Evolutionary conservation across 305 asterid species (phyloP), one percentile per base, ranked within the genome.

Genomic region (Coffea humblotiana): DNA sequence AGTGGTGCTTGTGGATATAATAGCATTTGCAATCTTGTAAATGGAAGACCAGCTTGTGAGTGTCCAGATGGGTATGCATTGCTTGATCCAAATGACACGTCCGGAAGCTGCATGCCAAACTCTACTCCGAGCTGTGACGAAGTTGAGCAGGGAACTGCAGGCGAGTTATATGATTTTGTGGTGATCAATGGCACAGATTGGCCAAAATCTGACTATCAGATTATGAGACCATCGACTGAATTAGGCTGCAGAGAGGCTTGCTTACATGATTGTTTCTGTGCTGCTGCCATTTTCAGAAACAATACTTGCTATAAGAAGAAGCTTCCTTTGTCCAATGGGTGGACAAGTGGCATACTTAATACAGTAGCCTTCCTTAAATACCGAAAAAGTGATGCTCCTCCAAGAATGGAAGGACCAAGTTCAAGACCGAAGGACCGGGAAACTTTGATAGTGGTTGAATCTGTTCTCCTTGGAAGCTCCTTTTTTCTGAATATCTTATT

Each of bases 1-100:
- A 83, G 89, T 45, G 92, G 94, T 3, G 91, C 88, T n/a, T 91
- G 96, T 73, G 93, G 96, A 15, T 90, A 81, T 71, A 88, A 90
- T 80, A 91, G 81, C 69, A 82, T 91, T 37, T 91, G 96, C 80
- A 82, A 73, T 2, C 78, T 86, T 4, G 52, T 58, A 1, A 72
- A 27, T n/a, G 66, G 21, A 43, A 81, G 85, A 58, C 92, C 93
- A 0, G 78, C 35, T 43, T 93, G 90, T 63, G 71, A 79, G 15
- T 87, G 86, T 54, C 86, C 86, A 2, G 32, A 19, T 0, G 80
- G 79, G 65, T 84, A 72, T 80, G 9, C 64, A 13, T 54, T 82
- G 71, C 52, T 77, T n/a, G 78, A 86, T 84, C 82, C 86, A 8
- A 69, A 72, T 10, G 80, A 84, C 37, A 58, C 64, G 27, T 77